A percentile compares a stretch with the other conserved stretches of the same genome.
Evolutionary conservation across 139 green algal species (phyloP).

Genomic region (Chlorella sp.): DNA sequence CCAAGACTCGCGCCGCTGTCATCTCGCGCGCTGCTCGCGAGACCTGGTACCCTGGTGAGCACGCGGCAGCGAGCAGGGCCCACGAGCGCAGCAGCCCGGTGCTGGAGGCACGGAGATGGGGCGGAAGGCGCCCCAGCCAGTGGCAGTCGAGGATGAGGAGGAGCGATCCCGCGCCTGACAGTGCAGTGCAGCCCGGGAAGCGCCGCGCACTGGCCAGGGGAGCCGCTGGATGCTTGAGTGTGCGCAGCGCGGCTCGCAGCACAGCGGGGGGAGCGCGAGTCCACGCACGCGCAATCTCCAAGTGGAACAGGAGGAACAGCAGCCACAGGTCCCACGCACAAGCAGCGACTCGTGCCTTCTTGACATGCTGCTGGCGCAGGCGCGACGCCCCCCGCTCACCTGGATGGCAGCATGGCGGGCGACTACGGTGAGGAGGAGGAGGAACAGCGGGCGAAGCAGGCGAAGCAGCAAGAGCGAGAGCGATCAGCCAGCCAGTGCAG

Average conservation of each 20-base stretch:
- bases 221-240: no score
- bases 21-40: background rate
- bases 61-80: background rate
- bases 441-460: background rate
- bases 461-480: no score
- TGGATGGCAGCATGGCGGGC: conserved; percentile 48
- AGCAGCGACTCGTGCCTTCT: background rate
- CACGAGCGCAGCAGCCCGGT: background rate
- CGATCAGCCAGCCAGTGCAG: background rate
- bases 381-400: conserved; percentile 45
- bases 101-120: no score
- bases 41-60: background rate
- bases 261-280: background rate
- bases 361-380: conserved; percentile 27
- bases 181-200: background rate
- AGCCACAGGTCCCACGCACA: background rate
- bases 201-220: no score
- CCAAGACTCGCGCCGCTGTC: background rate
- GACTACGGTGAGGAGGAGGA: conserved; percentile 25
- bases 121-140: no score
- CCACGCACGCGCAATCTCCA: no score
- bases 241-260: background rate
- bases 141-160: no score
- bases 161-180: no score
- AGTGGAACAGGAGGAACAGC: background rate